Evolutionary conservation across 208 protist species (phyloP).

Genomic region (Zelonia costaricensis): DNA sequence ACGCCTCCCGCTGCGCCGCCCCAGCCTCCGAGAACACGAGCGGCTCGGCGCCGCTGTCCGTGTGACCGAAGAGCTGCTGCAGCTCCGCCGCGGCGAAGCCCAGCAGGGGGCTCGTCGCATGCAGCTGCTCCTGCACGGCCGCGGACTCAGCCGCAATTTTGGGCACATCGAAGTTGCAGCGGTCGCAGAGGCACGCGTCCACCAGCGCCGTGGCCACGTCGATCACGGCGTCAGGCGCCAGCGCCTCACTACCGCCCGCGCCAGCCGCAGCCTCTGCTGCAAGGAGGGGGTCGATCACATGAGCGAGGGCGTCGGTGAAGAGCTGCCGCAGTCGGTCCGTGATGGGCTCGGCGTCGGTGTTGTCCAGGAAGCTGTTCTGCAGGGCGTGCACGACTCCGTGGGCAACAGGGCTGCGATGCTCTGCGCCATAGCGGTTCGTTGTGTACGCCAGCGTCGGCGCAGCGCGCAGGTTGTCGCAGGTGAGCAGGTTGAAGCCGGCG

Average conservation of each 20-base stretch:
- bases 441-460: conserved; percentile 36
- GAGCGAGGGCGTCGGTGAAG: conserved; percentile 27
- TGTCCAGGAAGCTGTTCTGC: conserved; percentile 63
- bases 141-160: conserved; percentile 19
- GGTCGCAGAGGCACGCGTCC: conserved; percentile 41
- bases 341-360: conserved; percentile 55
- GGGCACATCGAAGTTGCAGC: conserved; percentile 36
- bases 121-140: conserved; percentile 30
- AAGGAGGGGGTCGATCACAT: conserved; percentile 14
- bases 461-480: conserved; percentile 22
- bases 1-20: conserved; percentile 23
- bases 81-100: conserved; percentile 37
- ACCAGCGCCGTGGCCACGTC: conserved; percentile 36
- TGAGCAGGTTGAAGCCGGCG: conserved; percentile 62
- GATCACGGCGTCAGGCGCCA: conserved; percentile 4
- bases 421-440: conserved; percentile 45
- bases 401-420: conserved; percentile 21
- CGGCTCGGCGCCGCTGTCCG: not conserved
- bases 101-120: conserved; percentile 28
- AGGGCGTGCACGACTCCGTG: conserved; percentile 45
- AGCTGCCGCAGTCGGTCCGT: conserved; percentile 24
- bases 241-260: not conserved
- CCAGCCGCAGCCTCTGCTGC: not conserved
- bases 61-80: conserved; percentile 17
- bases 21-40: conserved; percentile 13